Evolutionary conservation across 2,329 filamentous ascomycete genomes (phyloP), one percentile per base, ranked within the genome.

Genomic region (Alternaria arbusti): DNA sequence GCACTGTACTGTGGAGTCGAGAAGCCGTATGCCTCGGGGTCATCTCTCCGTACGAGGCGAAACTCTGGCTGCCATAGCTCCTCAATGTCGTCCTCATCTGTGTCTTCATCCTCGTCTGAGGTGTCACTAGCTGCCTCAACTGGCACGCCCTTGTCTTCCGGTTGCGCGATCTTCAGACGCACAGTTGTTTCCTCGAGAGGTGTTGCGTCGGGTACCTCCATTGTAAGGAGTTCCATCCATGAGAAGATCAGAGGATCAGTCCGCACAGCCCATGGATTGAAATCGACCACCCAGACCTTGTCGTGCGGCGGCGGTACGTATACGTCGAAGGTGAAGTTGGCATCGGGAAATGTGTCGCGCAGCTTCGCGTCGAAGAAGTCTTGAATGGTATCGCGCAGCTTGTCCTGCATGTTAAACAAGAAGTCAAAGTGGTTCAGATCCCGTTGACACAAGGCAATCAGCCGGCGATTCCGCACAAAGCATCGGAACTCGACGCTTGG

Each of bases 401-500:
- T 86, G 5, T 88, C 84, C 52, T 89, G 86, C 79, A 97, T 84
- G 8, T 82, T 80, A 70, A 86, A 86, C 77, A 98, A 85, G 77
- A 97, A 99, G 12, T 91, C 88, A 79, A 95, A 98, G 82, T 96
- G 88, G 75, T 97, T 97, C 55, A 95, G 86, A 77, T 98, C 95
- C 6, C 96, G 88, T 81, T 98, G 96, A 32, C 90, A 92, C 61
- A 98, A 89, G 63, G 89, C 94, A 44, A 99, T 86, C 15, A 99
- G 85, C 57, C 88, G 88, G 11, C 93, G 86, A 61, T 94, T 86
- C 72, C 95, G 92, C 43, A 98, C 96, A 75, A 98, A 99, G 78
- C 94, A 97, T 23, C 96, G 88, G 80, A 99, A 99, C 79, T 99
- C 96, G 62, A 97, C 88, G 0, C 93, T 91, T 0, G 94, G 93